Percentiles rank a stretch among this genome's conserved stretches.
Evolutionary conservation across 805 yeast genomes (phyloP).

Genomic region (Saccharomycopsis capsularis): DNA sequence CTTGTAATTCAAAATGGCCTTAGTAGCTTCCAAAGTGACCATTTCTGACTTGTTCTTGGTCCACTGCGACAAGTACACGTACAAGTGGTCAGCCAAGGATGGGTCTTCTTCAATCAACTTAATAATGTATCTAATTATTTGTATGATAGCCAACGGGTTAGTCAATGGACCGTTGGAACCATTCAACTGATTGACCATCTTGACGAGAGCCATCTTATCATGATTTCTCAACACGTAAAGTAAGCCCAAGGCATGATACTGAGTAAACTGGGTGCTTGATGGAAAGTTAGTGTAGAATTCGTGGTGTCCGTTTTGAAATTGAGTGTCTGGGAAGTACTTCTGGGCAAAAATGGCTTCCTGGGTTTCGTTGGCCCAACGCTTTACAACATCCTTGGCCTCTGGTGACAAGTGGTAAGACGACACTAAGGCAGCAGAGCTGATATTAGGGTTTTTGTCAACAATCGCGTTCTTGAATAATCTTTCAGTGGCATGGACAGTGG

Average conservation of each 20-base stretch:
- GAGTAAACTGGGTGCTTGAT: slow-evolving; percentile 72
- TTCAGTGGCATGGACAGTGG: slow-evolving; percentile 90
- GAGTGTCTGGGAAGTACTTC: slow-evolving; percentile 33
- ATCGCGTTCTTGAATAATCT: slow-evolving; percentile 87
- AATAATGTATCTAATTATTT: slow-evolving; percentile 76
- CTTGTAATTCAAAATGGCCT: slow-evolving; percentile 52
- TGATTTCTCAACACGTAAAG: slow-evolving; percentile 81
- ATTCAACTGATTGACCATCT: slow-evolving; percentile 73
- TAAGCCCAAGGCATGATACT: slow-evolving; percentile 92
- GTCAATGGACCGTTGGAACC: slow-evolving; percentile 54
- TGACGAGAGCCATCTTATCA: slow-evolving; percentile 90
- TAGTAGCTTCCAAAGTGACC: slow-evolving; percentile 89
- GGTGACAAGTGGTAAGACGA: slow-evolving; percentile 87
- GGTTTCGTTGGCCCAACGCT: slow-evolving; percentile 90
- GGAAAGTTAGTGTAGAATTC: slow-evolving; percentile 37
- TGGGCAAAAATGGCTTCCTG: slow-evolving; percentile 77
- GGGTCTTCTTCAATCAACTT: slow-evolving; percentile 67
- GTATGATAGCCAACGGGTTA: slow-evolving; percentile 77
- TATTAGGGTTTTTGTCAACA: slow-evolving; percentile 81
- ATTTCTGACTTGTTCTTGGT: slow-evolving; percentile 76
- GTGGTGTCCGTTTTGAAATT: slow-evolving; percentile 23
- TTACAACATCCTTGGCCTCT: slow-evolving; percentile 83
- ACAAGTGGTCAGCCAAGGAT: slow-evolving; percentile 45
- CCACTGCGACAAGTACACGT: slow-evolving; percentile 62
- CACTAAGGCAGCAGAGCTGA: slow-evolving; percentile 90